Conservation (phyloP, 495 filamentous ascomycete genomes). For the Lasiosphaeriaceae sp. region DNA sequence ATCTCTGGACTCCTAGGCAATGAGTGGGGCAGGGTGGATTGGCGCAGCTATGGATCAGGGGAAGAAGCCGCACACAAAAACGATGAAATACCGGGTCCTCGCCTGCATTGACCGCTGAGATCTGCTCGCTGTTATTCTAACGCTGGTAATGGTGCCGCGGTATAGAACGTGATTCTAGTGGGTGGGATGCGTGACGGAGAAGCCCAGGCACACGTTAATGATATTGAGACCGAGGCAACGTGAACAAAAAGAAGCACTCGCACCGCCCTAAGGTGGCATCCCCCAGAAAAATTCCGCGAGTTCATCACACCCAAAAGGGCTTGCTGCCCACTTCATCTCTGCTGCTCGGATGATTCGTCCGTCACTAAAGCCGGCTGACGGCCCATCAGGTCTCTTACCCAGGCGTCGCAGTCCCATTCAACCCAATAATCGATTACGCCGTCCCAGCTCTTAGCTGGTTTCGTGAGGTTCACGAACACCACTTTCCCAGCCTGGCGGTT, state of each 20-base stretch:
- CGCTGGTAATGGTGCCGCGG: slow-evolving; percentile 1
- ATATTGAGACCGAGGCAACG: background rate
- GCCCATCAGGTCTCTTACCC: slow-evolving; percentile 9
- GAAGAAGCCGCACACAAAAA: background rate
- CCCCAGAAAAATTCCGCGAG: background rate
- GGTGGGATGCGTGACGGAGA: background rate
- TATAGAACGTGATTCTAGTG: slow-evolving; percentile 2
- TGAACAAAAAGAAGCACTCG: background rate
- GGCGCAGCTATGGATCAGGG: background rate
- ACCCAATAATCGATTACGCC: slow-evolving; percentile 14
- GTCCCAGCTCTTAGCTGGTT: slow-evolving; percentile 11
- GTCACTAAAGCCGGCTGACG: slow-evolving; percentile 6
- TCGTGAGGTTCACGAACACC: slow-evolving; percentile 12
- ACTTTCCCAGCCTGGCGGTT: slow-evolving; percentile 13
- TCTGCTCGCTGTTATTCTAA: slow-evolving; percentile 1
- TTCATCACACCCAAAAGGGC: background rate
- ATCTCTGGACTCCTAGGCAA: background rate
- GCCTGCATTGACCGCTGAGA: slow-evolving; percentile 1
- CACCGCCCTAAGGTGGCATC: background rate
- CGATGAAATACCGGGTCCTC: slow-evolving; percentile 2
- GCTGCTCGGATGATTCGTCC: background rate
- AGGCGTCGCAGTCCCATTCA: slow-evolving; percentile 12
- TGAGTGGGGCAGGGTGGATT: background rate
- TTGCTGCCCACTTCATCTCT: slow-evolving; percentile 1
- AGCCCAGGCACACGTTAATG: background rate